phyloP scores from a whole-genome alignment of 345 rosid genomes.

The Triadica sebifera region DNA sequence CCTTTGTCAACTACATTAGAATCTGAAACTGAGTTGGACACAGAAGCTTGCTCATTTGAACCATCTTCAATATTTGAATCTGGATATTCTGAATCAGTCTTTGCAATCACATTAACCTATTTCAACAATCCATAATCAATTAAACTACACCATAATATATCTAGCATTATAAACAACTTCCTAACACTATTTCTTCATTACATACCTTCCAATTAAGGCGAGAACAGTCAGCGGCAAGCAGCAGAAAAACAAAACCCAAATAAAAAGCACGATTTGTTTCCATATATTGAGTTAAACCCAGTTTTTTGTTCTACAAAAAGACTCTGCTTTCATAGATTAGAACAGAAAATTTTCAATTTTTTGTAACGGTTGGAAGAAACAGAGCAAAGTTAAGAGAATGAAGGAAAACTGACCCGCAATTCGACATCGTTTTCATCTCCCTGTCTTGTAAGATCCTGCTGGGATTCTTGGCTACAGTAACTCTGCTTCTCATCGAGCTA shows the following conservation, averaged over 20 bases:
- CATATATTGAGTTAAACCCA: constrained; percentile 37
- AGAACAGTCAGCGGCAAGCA: constrained; percentile 31
- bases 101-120: constrained; percentile 33
- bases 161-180: neutral
- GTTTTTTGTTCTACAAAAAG: constrained; percentile 27
- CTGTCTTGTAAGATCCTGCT: neutral
- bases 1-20: constrained; percentile 18
- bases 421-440: neutral
- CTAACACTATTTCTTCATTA: neutral
- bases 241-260: constrained; percentile 37
- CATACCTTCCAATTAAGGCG: constrained; percentile 45
- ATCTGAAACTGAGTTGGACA: constrained; percentile 19
- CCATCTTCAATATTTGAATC: constrained; percentile 10
- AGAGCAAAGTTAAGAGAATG: neutral
- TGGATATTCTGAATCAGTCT: constrained; percentile 26
- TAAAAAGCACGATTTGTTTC: constrained; percentile 25
- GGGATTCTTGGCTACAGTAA: neutral
- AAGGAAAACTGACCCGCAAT: neutral
- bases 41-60: constrained; percentile 21
- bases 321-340: constrained; percentile 13
- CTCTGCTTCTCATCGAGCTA: constrained; percentile 19
- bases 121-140: constrained; percentile 11
- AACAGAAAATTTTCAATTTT: neutral
- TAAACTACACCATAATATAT: neutral
- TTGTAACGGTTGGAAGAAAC: neutral